Evolutionary conservation across 495 filamentous ascomycete genomes (phyloP).

Genomic region (Stereocaulon alpinum): DNA sequence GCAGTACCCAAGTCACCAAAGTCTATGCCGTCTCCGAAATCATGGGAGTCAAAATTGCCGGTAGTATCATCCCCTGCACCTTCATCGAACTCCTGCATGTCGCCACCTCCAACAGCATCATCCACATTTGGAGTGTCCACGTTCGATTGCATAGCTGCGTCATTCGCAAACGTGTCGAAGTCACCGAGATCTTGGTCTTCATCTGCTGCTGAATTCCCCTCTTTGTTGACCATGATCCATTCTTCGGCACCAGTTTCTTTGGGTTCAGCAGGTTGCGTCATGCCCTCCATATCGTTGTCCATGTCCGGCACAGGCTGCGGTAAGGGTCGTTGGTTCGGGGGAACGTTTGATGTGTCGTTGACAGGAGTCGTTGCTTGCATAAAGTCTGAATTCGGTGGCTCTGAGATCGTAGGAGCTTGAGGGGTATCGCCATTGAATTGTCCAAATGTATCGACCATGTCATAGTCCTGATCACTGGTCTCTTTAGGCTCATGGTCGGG

Average conservation of each 20-base stretch:
- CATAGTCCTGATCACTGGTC: slow-evolving; percentile 13
- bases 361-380: neutral
- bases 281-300: slow-evolving; percentile 1
- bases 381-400: slow-evolving; percentile 6
- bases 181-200: slow-evolving; percentile 15
- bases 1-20: slow-evolving; percentile 52
- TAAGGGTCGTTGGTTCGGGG: neutral
- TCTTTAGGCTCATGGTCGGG: slow-evolving; percentile 23
- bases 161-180: slow-evolving; percentile 16
- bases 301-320: neutral
- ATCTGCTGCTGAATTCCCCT: slow-evolving; percentile 24
- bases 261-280: neutral
- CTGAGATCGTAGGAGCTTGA: neutral
- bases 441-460: slow-evolving; percentile 16
- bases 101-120: slow-evolving; percentile 25
- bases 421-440: slow-evolving; percentile 1
- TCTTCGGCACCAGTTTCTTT: slow-evolving; percentile 38
- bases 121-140: slow-evolving; percentile 16
- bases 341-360: neutral
- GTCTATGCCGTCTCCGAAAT: slow-evolving; percentile 36
- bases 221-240: slow-evolving; percentile 51
- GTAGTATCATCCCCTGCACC: slow-evolving; percentile 18
- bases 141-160: slow-evolving; percentile 10
- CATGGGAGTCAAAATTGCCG: slow-evolving; percentile 32
- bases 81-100: slow-evolving; percentile 24